These are phyloP conservation scores for Fomitopsis palustris DNA, from an alignment of 1,284 basidiomycete species.

Conservation along the genomic window DNA sequence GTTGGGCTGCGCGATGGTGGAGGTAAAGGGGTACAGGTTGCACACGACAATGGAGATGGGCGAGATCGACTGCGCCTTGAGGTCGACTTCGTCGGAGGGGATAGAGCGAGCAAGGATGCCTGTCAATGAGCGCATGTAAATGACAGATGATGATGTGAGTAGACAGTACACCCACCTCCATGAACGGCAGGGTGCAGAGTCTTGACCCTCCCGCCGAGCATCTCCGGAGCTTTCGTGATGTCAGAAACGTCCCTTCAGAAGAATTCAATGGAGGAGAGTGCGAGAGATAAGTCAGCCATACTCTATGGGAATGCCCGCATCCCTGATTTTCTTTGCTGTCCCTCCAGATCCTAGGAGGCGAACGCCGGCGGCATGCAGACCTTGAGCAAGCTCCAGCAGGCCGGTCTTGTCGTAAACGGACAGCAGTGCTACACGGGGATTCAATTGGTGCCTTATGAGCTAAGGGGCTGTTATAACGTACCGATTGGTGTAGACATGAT, in stretches of 20 bases:
- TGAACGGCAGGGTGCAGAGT: constrained; percentile 99
- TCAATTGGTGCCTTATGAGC: constrained; percentile 2
- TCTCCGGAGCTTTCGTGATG: constrained; percentile 99
- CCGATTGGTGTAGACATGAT: constrained; percentile 35
- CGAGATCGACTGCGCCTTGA: constrained; percentile 77
- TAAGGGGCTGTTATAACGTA: constrained; percentile 8
- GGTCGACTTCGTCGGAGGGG: constrained; percentile 82
- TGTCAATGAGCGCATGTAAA: constrained; percentile 23
- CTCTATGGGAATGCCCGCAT: constrained; percentile 91
- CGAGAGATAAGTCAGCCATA: too few species aligned
- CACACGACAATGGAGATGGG: constrained; percentile 96
- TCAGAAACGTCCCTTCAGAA: constrained; percentile 89
- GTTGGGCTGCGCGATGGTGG: constrained; percentile 85
- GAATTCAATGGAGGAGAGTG: neutral
- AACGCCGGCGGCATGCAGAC: constrained; percentile 79
- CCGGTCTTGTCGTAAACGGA: constrained; percentile 98
- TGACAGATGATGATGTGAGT: neutral
- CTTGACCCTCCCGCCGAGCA: constrained; percentile 98
- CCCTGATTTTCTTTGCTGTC: constrained; percentile 96
- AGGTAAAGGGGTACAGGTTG: constrained; percentile 98
- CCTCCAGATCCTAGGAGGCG: constrained; percentile 93
- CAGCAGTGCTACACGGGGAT: constrained; percentile 63
- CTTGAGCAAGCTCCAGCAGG: constrained; percentile 86
- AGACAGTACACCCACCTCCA: constrained; percentile 61
- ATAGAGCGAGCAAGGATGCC: constrained; percentile 90